Conservation (phyloP, 176 grass and related monocot species). For the Carex parvula region DNA sequence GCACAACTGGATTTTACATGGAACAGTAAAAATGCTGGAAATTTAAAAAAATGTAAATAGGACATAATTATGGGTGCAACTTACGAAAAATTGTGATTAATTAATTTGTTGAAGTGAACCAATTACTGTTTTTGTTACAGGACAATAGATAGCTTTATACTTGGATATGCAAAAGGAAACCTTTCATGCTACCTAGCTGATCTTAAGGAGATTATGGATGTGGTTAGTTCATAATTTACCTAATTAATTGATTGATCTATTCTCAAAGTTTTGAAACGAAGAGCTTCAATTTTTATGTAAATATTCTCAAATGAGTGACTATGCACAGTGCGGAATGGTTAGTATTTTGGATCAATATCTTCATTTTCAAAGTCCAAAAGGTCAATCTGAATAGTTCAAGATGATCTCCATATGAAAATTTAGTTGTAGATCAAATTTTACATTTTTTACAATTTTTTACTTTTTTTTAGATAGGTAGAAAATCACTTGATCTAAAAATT, state of each 20-base stretch:
- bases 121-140: constrained; percentile 24
- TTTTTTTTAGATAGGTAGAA: too few species aligned
- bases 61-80: neutral
- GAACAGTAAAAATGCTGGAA: neutral
- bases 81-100: neutral
- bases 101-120: neutral
- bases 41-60: neutral
- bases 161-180: constrained; percentile 66
- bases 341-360: too few species aligned
- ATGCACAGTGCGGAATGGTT: too few species aligned
- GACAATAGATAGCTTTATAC: constrained; percentile 74
- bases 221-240: constrained; percentile 34
- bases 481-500: too few species aligned
- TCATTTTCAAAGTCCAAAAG: too few species aligned
- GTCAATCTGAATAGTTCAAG: too few species aligned
- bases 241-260: neutral
- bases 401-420: too few species aligned
- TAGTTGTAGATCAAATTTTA: too few species aligned
- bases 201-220: constrained; percentile 49
- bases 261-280: neutral
- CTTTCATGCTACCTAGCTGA: constrained; percentile 64
- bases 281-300: neutral
- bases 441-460: too few species aligned
- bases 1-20: neutral
- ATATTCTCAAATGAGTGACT: neutral